Percentiles rank a stretch among this genome's conserved stretches.
Conservation (phyloP, 2,329 filamentous ascomycete species). For the Aspergillus sp. region DNA sequence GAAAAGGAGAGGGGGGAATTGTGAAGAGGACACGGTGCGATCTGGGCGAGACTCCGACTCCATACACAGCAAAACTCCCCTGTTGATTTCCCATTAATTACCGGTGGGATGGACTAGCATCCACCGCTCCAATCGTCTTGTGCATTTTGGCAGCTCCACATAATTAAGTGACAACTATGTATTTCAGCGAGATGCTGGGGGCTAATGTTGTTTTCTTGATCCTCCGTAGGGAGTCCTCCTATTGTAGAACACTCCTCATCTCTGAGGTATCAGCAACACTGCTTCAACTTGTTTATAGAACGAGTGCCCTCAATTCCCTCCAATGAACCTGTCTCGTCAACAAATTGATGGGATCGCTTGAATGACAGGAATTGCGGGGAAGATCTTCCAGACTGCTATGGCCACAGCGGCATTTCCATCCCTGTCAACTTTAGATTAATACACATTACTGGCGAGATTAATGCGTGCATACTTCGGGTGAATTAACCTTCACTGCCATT, state of each 20-base stretch:
- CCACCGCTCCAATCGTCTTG: neutral
- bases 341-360: neutral
- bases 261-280: no score
- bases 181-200: neutral
- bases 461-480: neutral
- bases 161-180: neutral
- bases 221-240: no score
- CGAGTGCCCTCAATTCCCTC: neutral
- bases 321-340: neutral
- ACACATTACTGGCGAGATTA: neutral
- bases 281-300: neutral
- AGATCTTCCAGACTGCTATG: conserved; percentile 14
- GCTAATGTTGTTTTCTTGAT: no score
- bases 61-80: conserved; percentile 1
- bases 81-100: neutral
- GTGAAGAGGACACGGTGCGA: conserved; percentile 21
- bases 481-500: no score
- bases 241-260: no score
- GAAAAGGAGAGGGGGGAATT: neutral
- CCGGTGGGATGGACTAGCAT: neutral
- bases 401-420: neutral
- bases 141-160: neutral
- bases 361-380: conserved; percentile 17
- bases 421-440: neutral
- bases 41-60: conserved; percentile 6